Evolutionary conservation across 169 alveolate genomes (phyloP), one percentile per base, ranked within the genome.

Genomic region (Cryptosporidium sp.): DNA sequence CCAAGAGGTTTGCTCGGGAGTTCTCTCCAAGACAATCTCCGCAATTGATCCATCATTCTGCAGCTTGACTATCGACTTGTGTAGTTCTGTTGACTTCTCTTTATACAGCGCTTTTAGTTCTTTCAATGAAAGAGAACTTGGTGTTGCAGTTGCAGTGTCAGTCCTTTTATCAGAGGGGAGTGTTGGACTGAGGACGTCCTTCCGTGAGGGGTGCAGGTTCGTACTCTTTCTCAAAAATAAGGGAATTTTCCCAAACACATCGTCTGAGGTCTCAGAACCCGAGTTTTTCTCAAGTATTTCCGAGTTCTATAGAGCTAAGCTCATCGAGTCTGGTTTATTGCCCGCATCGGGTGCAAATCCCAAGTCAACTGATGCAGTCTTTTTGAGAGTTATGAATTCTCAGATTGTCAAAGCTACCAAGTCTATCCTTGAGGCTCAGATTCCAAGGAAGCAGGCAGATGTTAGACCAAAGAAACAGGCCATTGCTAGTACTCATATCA

Each of bases 131-230:
- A 59, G 50, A 21, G 68, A 80, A 4, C 35, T 80, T 35, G 89
- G 89, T 39, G 14, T 80, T 4, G 89, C 89, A 9, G 74, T 41
- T 16, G 89, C 89, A 9, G 55, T 80, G 1, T 80, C 89, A 9
- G 70, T 65, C 23, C 16, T 80, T 0, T 41, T 80, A 37, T 59
- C 80, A 1, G 89, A 80, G 29, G 75, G 73, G 16, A 14, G 41
- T 21, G 1, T 43, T 9, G 75, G 75, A 16, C 4, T 65, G 3
- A 80, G 75, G 45, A 80, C 75, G 2, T 61, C 80, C 10, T 80
- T 80, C 59, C 89, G 89, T 43, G 89, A 80, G 23, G 89, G 89
- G 2, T 80, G 89, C 41, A 80, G 89, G 26, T 80, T 80, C 26
- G 67, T 80, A 1, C 39, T 4, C 18, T n/a, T 18, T 23, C 29